These are phyloP conservation scores for Didymosphaeria variabile DNA, from an alignment of 2,329 filamentous ascomycete genomes.

Conservation along the genomic window DNA sequence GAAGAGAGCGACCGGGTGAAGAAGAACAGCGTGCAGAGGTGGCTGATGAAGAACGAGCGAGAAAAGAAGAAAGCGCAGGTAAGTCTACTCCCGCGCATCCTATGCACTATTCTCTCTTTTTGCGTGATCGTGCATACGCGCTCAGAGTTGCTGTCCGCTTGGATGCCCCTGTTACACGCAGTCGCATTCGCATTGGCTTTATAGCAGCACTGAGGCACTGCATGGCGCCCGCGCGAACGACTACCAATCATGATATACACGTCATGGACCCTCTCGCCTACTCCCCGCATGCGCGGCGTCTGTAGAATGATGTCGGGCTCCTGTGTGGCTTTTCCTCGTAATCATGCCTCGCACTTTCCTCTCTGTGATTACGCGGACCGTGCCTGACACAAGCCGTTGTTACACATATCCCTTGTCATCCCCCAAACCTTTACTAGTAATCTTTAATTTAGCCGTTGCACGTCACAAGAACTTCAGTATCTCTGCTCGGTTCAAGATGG, in stretches of 20 bases:
- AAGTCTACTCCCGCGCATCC: constrained; percentile 26
- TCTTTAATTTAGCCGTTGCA: neutral
- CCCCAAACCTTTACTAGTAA: neutral
- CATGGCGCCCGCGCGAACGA: constrained; percentile 13
- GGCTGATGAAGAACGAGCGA: constrained; percentile 70
- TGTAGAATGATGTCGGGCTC: neutral
- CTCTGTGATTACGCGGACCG: constrained; percentile 1
- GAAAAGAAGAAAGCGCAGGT: constrained; percentile 67
- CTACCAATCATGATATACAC: constrained; percentile 14
- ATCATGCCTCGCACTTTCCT: constrained; percentile 10
- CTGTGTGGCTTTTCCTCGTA: neutral
- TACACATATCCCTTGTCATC: neutral
- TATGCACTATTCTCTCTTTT: neutral
- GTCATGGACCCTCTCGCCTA: constrained; percentile 14
- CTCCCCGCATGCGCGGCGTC: constrained; percentile 1
- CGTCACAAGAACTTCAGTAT: neutral
- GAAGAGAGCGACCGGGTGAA: constrained; percentile 81
- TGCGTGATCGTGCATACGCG: neutral
- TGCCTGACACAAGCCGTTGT: neutral
- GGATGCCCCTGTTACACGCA: constrained; percentile 1
- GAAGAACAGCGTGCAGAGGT: constrained; percentile 78
- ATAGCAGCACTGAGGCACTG: constrained; percentile 22
- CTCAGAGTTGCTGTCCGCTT: neutral
- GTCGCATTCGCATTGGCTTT: constrained; percentile 11
- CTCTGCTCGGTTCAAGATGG: constrained; percentile 49